These are phyloP conservation scores for Scutellaria baicalensis DNA, from an alignment of 257 asterid genomes.

Conservation along the genomic window DNA sequence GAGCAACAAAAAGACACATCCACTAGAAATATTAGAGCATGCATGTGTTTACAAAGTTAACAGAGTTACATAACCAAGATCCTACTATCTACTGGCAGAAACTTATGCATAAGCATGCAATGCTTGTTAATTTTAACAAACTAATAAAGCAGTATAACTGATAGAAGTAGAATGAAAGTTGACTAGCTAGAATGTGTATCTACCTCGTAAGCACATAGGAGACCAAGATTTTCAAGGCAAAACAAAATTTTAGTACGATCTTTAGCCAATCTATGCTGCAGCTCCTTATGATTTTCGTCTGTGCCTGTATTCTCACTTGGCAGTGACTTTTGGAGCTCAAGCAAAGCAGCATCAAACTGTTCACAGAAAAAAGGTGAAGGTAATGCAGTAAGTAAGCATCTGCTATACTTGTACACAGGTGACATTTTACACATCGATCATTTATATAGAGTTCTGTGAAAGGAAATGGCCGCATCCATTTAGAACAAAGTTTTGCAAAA, in stretches of 20 bases:
- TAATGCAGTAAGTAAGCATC: constrained; percentile 4
- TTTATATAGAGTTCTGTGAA: neutral
- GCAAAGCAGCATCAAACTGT: constrained; percentile 55
- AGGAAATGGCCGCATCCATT: neutral
- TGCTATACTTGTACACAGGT: neutral
- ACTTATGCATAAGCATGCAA: neutral
- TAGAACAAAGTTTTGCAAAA: neutral
- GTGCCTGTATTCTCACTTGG: constrained; percentile 23
- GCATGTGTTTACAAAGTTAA: neutral
- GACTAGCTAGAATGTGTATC: neutral
- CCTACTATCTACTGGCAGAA: neutral
- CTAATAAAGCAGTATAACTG: neutral
- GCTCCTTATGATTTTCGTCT: constrained; percentile 20
- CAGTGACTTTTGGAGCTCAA: constrained; percentile 32
- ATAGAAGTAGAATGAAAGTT: neutral
- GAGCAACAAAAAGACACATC: neutral
- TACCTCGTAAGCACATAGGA: constrained; percentile 78
- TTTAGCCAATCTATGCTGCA: constrained; percentile 42
- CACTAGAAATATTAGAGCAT: neutral
- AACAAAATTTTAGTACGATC: constrained; percentile 44
- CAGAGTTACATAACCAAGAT: neutral
- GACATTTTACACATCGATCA: neutral
- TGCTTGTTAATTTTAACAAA: neutral
- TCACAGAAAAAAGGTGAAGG: neutral
- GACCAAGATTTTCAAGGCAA: constrained; percentile 82